Conservation (phyloP, 1,139 yeast genomes). For the Kodamaea sp. region DNA sequence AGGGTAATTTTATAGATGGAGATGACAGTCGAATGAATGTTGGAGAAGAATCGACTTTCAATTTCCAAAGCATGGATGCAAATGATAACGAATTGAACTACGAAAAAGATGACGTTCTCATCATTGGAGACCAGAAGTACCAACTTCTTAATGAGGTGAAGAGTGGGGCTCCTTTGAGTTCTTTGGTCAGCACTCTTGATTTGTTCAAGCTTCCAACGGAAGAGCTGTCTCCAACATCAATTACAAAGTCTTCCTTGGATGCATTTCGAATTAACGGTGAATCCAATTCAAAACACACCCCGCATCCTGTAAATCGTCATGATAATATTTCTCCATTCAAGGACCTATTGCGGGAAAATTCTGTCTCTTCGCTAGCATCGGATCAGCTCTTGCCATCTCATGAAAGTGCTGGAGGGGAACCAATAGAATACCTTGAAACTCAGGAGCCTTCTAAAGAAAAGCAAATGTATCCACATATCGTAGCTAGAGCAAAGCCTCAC, state of each 20-base stretch:
- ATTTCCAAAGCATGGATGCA: conserved; percentile 1
- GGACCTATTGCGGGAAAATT: conserved; percentile 11
- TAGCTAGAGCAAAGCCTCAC: conserved; percentile 58
- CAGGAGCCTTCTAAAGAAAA: neutral
- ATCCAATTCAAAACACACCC: neutral
- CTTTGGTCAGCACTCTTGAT: conserved; percentile 77
- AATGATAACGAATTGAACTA: conserved; percentile 26
- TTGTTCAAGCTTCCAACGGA: conserved; percentile 33
- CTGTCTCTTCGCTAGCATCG: conserved; percentile 2
- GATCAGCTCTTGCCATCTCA: conserved; percentile 4
- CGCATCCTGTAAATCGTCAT: neutral
- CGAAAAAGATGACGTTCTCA: conserved; percentile 43
- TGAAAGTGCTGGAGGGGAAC: neutral
- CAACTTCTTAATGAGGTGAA: conserved; percentile 83
- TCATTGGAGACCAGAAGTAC: conserved; percentile 56
- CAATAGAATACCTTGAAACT: neutral
- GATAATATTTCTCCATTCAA: conserved; percentile 12
- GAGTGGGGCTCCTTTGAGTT: conserved; percentile 82
- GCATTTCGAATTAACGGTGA: conserved; percentile 19
- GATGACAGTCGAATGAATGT: conserved; percentile 1
- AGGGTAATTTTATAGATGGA: conserved; percentile 18
- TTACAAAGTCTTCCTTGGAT: conserved; percentile 35
- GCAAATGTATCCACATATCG: conserved; percentile 41
- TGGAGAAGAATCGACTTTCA: conserved; percentile 3
- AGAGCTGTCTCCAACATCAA: neutral